phyloP scores from a whole-genome alignment of 164 flowering plant species.

The Saururus chinensis region DNA sequence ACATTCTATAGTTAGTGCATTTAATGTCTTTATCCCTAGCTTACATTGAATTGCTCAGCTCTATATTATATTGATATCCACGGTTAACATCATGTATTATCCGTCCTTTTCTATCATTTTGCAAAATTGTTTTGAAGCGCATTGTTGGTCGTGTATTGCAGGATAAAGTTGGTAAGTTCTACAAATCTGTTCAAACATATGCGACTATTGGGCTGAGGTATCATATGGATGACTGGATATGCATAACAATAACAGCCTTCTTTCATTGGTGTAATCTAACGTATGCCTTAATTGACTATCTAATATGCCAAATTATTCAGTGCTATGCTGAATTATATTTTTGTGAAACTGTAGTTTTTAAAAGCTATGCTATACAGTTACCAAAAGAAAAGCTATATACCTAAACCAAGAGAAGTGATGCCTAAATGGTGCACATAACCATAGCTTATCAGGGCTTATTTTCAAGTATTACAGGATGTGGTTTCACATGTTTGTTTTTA shows the following conservation, averaged over 20 bases:
- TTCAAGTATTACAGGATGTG: neutral
- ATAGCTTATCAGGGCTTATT: neutral
- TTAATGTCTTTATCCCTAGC: too few species aligned
- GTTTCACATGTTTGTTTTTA: neutral
- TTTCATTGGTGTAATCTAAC: too few species aligned
- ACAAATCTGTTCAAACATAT: conserved; percentile 3
- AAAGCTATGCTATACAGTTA: neutral
- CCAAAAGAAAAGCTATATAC: neutral
- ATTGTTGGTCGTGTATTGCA: conserved; percentile 23
- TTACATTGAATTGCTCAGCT: too few species aligned
- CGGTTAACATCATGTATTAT: too few species aligned
- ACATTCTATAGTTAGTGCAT: neutral
- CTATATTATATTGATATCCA: too few species aligned
- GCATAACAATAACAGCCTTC: too few species aligned
- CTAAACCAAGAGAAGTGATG: neutral
- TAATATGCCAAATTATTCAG: too few species aligned
- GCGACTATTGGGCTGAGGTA: neutral
- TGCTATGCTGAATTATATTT: too few species aligned
- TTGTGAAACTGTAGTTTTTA: too few species aligned
- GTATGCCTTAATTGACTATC: too few species aligned
- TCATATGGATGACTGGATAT: neutral
- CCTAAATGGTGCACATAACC: neutral
- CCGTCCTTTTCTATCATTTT: neutral
- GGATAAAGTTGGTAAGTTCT: conserved; percentile 95
- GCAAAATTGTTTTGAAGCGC: conserved; percentile 2